Evolutionary conservation across 2,329 filamentous ascomycete genomes (phyloP), one percentile per base, ranked within the genome.

Genomic region (Davidsoniella neocaledoniae): DNA sequence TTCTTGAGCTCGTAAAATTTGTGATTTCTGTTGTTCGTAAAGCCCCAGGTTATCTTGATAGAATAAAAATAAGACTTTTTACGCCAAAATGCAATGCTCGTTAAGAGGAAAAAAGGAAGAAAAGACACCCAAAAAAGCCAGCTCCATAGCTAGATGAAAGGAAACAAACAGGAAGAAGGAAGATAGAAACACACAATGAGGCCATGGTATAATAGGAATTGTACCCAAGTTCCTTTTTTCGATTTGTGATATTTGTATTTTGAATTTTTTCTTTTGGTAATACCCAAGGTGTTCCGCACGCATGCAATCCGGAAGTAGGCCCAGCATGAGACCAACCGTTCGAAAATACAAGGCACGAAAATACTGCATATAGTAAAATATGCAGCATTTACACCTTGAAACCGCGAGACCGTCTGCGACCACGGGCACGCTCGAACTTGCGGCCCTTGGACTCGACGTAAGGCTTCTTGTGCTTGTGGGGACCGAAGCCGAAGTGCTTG

Each of bases 371-470:
- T 33, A 33, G 29, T 9, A 9, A 33, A 33, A 33, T 33, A 33
- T 33, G 12, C 12, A 33, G 46, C 58, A 69, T 68, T 86, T 94
- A 98, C 68, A 98, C 91, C 87, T 98, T 98, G 88, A 98, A 98
- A 79, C 93, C 91, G 66, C 85, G 81, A 64, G 88, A 96, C 69
- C 87, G 78, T 83, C 91, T 93, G 74, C 91, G 88, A 72, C 91
- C 93, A 91, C 91, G 88, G 65, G 88, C 91, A 65, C 81, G 79
- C 83, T 98, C 93, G 77, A 98, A 98, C 79, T 98, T 98, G 74
- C 91, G 84, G 66, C 93, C 93, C 85, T 98, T 98, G 77, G 86
- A 94, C 72, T 86, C 79, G 65, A 98, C 79, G 63, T 94, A 85
- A 61, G 90, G 90, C 80, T 95, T 96, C 90, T 96, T 98, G 83